These are phyloP conservation scores for Piromyces finnis DNA, from an alignment of 192 early-diverging fungal genomes.

Conservation along the genomic window DNA sequence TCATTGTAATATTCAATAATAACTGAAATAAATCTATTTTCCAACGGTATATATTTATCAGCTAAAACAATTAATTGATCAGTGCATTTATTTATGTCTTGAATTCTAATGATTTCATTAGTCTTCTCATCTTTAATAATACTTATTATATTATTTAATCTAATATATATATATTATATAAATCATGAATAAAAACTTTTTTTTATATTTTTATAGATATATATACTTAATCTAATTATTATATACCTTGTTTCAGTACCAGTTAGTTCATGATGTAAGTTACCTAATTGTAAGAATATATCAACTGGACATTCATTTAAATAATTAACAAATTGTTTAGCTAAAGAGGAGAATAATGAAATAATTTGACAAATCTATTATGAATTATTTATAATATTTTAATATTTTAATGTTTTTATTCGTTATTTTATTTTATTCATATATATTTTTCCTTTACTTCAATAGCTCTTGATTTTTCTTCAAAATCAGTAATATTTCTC, in stretches of 20 bases:
- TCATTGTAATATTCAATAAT: neutral
- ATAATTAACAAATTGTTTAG: conserved; percentile 46
- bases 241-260: conserved; percentile 59
- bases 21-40: neutral
- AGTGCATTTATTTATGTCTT: neutral
- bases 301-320: conserved; percentile 46
- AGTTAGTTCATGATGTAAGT: conserved; percentile 56
- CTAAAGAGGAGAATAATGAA: conserved; percentile 43
- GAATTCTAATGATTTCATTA: neutral
- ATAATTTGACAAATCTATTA: conserved; percentile 38
- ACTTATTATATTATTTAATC: conserved; percentile 21
- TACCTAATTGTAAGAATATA: conserved; percentile 51
- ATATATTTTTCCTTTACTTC: conserved; percentile 29
- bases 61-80: neutral
- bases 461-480: conserved; percentile 45
- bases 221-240: too few species aligned
- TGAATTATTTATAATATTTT: neutral
- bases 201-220: conserved; percentile 33
- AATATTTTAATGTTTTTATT: too few species aligned
- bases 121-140: conserved; percentile 24
- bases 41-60: neutral
- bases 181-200: too few species aligned
- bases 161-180: conserved; percentile 17
- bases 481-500: conserved; percentile 22
- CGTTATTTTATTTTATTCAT: too few species aligned